Evolutionary conservation across 2,329 filamentous ascomycete genomes (phyloP).

Genomic region (Echinosphaeria canescens): DNA sequence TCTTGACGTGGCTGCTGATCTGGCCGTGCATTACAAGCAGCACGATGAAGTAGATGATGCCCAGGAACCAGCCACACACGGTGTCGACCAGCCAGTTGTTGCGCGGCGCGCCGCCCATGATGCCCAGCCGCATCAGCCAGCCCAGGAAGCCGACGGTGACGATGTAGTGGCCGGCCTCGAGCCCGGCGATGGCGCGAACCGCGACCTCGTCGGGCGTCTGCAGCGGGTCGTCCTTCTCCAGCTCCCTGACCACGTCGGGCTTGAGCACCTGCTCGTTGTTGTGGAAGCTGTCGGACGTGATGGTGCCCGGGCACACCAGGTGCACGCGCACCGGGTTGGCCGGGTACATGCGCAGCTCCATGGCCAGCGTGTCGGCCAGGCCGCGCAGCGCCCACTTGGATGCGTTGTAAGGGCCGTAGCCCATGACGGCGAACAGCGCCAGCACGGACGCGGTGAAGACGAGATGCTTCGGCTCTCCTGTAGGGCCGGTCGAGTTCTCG

Average conservation of each 20-base stretch:
- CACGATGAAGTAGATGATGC: conserved; percentile 35
- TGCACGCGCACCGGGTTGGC: conserved; percentile 50
- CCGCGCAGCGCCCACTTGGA: conserved; percentile 70
- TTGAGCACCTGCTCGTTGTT: conserved; percentile 60
- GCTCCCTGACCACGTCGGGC: conserved; percentile 52
- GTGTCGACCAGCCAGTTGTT: conserved; percentile 40
- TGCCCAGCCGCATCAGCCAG: conserved; percentile 42
- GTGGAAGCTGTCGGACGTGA: conserved; percentile 53
- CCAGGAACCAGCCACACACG: conserved; percentile 27
- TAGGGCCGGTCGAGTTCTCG: conserved; percentile 14
- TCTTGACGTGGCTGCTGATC: conserved; percentile 30
- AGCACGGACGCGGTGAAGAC: conserved; percentile 68
- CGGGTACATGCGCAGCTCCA: conserved; percentile 76
- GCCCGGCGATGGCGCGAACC: conserved; percentile 38
- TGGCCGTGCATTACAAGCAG: conserved; percentile 31
- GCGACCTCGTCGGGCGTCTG: conserved; percentile 68
- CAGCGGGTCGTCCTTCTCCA: conserved; percentile 67
- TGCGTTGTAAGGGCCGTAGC: conserved; percentile 69
- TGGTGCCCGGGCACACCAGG: conserved; percentile 67
- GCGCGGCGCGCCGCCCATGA: conserved; percentile 29
- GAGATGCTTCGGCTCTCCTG: conserved; percentile 45
- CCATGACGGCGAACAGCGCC: conserved; percentile 56
- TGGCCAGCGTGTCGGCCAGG: conserved; percentile 62
- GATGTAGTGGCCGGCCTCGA: conserved; percentile 65
- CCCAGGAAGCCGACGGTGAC: conserved; percentile 59